These are phyloP conservation scores for Sugiyamaella grinbergsii DNA, from an alignment of 1,139 yeast species.

Conservation along the genomic window DNA sequence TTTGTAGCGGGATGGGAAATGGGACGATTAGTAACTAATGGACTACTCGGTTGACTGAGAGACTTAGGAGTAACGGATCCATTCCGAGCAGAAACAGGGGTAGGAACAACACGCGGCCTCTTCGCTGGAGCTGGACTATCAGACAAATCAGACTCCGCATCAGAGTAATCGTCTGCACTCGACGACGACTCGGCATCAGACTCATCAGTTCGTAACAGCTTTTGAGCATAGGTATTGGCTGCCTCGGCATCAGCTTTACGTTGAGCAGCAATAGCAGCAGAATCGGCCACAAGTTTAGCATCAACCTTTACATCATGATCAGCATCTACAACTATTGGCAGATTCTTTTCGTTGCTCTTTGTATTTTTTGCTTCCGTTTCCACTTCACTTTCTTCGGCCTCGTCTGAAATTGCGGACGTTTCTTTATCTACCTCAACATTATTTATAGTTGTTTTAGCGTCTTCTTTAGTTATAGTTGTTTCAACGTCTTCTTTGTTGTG, in stretches of 20 bases:
- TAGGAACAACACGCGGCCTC: conserved; percentile 29
- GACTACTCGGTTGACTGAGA: not conserved
- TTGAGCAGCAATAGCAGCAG: not conserved
- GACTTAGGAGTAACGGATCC: not conserved
- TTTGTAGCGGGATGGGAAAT: not conserved
- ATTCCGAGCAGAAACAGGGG: conserved; percentile 22
- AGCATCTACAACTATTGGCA: too few relatives aligned
- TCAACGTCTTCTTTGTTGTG: not conserved
- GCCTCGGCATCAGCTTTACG: conserved; percentile 7
- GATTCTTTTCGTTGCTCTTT: too few relatives aligned
- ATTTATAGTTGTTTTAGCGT: not conserved
- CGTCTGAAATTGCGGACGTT: too few relatives aligned
- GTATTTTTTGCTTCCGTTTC: too few relatives aligned
- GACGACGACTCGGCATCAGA: conserved; percentile 20
- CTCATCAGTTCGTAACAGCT: conserved; percentile 3
- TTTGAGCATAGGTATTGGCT: conserved; percentile 9
- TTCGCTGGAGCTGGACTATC: conserved; percentile 30
- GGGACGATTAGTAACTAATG: not conserved
- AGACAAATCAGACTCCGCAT: conserved; percentile 26
- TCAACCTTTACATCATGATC: too few relatives aligned
- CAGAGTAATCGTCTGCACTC: conserved; percentile 22
- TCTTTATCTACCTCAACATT: too few relatives aligned
- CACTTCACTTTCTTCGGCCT: too few relatives aligned
- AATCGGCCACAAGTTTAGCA: not conserved
- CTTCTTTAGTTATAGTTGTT: not conserved